phyloP scores from a whole-genome alignment of 208 protist species.

The Leishmania gerbilli region DNA sequence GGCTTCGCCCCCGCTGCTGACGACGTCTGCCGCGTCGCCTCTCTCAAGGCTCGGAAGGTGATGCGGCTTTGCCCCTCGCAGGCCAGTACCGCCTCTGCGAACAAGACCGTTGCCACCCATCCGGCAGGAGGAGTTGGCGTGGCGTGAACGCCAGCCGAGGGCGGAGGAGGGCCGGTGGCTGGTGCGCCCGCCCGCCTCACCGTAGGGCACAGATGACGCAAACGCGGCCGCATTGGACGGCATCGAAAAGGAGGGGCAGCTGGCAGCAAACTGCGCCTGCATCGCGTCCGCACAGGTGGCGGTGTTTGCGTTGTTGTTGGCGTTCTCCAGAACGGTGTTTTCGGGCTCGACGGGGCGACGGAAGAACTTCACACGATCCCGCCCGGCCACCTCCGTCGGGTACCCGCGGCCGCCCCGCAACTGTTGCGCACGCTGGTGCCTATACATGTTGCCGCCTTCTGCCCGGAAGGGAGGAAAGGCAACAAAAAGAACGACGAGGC shows the following conservation, averaged over 20 bases:
- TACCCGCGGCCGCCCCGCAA: constrained; percentile 61
- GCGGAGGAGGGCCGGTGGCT: constrained; percentile 8
- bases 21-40: not conserved
- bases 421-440: constrained; percentile 24
- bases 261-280: constrained; percentile 32
- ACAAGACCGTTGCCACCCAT: not conserved
- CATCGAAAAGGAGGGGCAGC: constrained; percentile 22
- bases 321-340: constrained; percentile 26
- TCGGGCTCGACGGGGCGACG: constrained; percentile 71
- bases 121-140: not conserved
- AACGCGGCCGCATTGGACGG: constrained; percentile 17
- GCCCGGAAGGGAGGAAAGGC: too few species aligned
- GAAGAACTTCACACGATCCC: constrained; percentile 90
- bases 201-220: constrained; percentile 4
- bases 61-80: constrained; percentile 22
- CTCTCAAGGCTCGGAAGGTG: constrained; percentile 41
- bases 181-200: not conserved
- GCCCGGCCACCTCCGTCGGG: constrained; percentile 76
- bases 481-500: not conserved
- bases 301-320: constrained; percentile 4
- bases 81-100: not conserved
- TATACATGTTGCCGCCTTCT: constrained; percentile 19
- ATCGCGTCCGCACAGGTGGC: constrained; percentile 4
- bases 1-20: not conserved
- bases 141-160: constrained; percentile 5